Evolutionary conservation across 1,284 basidiomycete genomes (phyloP).

Genomic region (Microbotryum saponariae): DNA sequence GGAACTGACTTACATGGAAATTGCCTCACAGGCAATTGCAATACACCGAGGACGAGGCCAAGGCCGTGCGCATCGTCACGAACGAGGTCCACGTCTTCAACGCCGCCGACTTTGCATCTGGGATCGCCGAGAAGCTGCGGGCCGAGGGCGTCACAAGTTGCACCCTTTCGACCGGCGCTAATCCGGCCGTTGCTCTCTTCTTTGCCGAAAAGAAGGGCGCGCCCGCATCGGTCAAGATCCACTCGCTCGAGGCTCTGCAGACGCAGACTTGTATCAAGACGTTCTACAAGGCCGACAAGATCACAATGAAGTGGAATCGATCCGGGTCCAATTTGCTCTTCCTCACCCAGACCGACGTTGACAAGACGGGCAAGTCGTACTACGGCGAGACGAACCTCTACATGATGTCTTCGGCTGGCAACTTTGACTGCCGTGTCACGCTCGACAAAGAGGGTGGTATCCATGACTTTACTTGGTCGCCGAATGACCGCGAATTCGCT

Average conservation of each 20-base stretch:
- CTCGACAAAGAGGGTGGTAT: constrained; percentile 95
- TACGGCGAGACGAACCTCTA: constrained; percentile 96
- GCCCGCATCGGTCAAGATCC: constrained; percentile 84
- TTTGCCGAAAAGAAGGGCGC: constrained; percentile 92
- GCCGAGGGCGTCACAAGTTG: constrained; percentile 72
- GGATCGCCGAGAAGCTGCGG: constrained; percentile 69
- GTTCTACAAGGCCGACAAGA: constrained; percentile 93
- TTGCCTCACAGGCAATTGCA: constrained; percentile 56
- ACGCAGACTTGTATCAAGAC: constrained; percentile 65
- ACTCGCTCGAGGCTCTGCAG: constrained; percentile 59
- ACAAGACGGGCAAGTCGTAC: constrained; percentile 94
- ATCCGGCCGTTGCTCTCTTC: constrained; percentile 80
- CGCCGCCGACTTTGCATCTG: constrained; percentile 67
- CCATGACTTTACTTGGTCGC: constrained; percentile 93
- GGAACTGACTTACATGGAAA: constrained; percentile 1
- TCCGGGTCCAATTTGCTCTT: constrained; percentile 67
- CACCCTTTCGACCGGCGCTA: constrained; percentile 69
- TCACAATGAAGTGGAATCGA: constrained; percentile 92
- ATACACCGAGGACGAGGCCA: constrained; percentile 82
- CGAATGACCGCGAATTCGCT: constrained; percentile 84
- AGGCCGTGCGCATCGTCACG: constrained; percentile 73
- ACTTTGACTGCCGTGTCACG: constrained; percentile 84
- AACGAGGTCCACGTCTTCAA: constrained; percentile 83
- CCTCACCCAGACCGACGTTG: constrained; percentile 90
- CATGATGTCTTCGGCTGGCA: constrained; percentile 85